A percentile compares a stretch with the other conserved stretches of the same genome.
Conservation (phyloP, 768 basidiomycete species). For the Cubamyces sp. region DNA sequence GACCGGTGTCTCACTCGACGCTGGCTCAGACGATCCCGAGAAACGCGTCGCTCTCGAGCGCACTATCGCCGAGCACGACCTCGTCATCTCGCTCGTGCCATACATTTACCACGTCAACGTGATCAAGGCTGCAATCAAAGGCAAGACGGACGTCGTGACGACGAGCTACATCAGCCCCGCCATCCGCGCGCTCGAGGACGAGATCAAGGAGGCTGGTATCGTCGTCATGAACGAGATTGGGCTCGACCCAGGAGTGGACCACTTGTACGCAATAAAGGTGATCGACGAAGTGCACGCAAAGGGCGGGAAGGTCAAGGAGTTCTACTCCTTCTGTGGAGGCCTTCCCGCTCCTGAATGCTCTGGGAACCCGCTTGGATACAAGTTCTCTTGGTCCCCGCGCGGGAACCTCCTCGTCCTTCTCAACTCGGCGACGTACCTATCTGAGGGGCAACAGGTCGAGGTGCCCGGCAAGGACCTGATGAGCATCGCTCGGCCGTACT, state of each 20-base stretch:
- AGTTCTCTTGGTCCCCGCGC: constrained; percentile 98
- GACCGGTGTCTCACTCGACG: constrained; percentile 81
- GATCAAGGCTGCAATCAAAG: constrained; percentile 87
- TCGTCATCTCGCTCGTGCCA: constrained; percentile 96
- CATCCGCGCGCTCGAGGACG: constrained; percentile 84
- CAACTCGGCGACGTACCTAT: constrained; percentile 84
- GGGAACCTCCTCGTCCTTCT: constrained; percentile 94
- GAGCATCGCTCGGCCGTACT: constrained; percentile 90
- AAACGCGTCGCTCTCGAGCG: constrained; percentile 72
- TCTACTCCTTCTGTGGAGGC: constrained; percentile 95
- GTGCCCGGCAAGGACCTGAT: constrained; percentile 86
- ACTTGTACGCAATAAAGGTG: constrained; percentile 92
- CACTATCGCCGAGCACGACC: constrained; percentile 82
- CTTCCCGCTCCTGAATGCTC: constrained; percentile 91
- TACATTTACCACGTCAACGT: constrained; percentile 90
- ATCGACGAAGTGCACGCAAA: constrained; percentile 92
- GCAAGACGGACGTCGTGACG: constrained; percentile 92
- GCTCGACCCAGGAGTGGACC: constrained; percentile 94
- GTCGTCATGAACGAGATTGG: constrained; percentile 98
- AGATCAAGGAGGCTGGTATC: constrained; percentile 85
- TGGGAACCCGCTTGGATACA: constrained; percentile 97
- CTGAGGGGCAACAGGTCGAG: constrained; percentile 62
- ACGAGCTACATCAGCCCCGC: constrained; percentile 95
- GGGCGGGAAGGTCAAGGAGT: constrained; percentile 94
- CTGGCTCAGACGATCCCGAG: constrained; percentile 40